A percentile compares a stretch with the other conserved stretches of the same genome.
These are phyloP conservation scores for Oryza nivara DNA, from an alignment of 176 grass and related monocot genomes.

Conservation along the genomic window DNA sequence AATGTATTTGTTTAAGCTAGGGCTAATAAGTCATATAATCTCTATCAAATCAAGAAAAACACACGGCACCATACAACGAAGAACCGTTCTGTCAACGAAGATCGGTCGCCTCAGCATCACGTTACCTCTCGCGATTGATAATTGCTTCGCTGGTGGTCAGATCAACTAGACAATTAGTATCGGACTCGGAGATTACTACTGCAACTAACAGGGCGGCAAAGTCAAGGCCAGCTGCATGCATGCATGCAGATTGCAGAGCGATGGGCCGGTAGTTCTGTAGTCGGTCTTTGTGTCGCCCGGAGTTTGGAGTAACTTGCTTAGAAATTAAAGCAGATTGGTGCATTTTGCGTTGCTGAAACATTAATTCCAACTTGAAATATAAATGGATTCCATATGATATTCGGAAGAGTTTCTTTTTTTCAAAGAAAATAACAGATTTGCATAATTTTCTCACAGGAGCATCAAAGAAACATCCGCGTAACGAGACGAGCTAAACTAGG, in stretches of 20 bases:
- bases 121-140: neutral
- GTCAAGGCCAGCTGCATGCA: neutral
- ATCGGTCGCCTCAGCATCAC: neutral
- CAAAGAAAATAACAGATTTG: neutral
- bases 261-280: neutral
- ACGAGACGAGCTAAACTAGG: too few relatives aligned
- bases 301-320: too few relatives aligned
- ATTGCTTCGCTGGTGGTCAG: neutral
- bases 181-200: neutral
- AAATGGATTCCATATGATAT: neutral
- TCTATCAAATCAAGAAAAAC: neutral
- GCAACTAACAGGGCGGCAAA: neutral
- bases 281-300: neutral
- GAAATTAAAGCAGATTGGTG: too few relatives aligned
- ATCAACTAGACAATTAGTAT: neutral
- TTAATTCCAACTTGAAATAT: neutral
- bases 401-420: fast-evolving
- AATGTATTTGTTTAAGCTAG: too few relatives aligned
- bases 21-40: too few relatives aligned
- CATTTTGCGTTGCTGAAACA: too few relatives aligned
- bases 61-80: neutral
- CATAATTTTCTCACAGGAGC: neutral
- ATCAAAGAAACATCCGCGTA: too few relatives aligned
- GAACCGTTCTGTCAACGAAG: neutral
- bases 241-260: neutral